phyloP scores from a whole-genome alignment of 805 yeast species.

The Spathaspora gorwiae region DNA sequence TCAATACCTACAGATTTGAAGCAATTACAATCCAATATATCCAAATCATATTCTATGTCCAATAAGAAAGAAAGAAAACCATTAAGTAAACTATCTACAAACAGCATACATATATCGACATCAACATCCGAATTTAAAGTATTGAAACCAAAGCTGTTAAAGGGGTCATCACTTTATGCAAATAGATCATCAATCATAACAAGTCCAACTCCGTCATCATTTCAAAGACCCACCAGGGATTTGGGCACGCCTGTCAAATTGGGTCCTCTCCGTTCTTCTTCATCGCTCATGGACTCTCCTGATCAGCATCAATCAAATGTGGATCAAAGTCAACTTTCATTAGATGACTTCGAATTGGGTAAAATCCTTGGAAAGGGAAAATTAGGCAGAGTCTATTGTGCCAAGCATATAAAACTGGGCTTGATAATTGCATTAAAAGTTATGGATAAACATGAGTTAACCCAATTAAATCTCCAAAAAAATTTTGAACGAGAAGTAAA shows the following conservation, averaged over 20 bases:
- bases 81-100: background rate
- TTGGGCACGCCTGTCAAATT: no score
- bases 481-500: constrained; percentile 90
- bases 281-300: background rate
- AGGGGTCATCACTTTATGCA: no score
- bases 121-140: background rate
- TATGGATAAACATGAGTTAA: constrained; percentile 79
- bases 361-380: constrained; percentile 87
- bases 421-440: constrained; percentile 86
- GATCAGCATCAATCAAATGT: background rate
- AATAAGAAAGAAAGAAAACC: background rate
- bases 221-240: no score
- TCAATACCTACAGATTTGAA: no score
- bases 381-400: constrained; percentile 90
- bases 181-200: no score
- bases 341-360: constrained; percentile 76
- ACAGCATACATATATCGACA: no score
- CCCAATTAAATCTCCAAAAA: constrained; percentile 69
- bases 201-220: no score
- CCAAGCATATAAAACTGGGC: constrained; percentile 67
- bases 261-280: background rate
- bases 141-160: background rate
- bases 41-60: background rate
- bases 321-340: background rate
- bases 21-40: no score